phyloP scores from a whole-genome alignment of 306 rosid species.

The Luffa aegyptiaca region DNA sequence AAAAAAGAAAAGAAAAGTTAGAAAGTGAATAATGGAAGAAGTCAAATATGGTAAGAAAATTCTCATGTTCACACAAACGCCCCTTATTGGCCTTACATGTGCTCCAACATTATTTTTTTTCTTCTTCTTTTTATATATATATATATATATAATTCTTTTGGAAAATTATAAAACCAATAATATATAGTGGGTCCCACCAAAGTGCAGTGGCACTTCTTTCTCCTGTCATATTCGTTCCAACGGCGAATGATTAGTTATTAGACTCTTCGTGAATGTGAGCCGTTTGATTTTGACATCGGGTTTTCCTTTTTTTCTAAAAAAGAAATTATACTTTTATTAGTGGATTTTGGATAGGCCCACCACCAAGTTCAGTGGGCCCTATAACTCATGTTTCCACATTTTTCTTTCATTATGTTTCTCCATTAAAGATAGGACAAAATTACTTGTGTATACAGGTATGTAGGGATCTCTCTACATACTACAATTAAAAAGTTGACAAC shows the following conservation, averaged over 20 bases:
- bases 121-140: too few species aligned
- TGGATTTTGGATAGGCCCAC: conserved; percentile 5
- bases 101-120: background rate
- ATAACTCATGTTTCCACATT: too few species aligned
- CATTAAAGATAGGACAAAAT: too few species aligned
- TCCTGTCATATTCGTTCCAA: background rate
- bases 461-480: too few species aligned
- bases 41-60: background rate
- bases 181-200: background rate
- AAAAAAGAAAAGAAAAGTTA: too few species aligned
- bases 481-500: too few species aligned
- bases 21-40: background rate
- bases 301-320: background rate
- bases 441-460: too few species aligned
- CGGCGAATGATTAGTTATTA: background rate
- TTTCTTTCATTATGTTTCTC: too few species aligned
- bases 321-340: background rate
- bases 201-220: background rate
- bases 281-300: background rate
- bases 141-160: too few species aligned
- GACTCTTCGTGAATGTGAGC: background rate
- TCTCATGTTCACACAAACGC: background rate
- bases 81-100: background rate
- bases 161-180: background rate
- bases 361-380: background rate